Evolutionary conservation across 805 yeast genomes (phyloP), one percentile per base, ranked within the genome.

Genomic region (Hanseniaspora occidentalis): DNA sequence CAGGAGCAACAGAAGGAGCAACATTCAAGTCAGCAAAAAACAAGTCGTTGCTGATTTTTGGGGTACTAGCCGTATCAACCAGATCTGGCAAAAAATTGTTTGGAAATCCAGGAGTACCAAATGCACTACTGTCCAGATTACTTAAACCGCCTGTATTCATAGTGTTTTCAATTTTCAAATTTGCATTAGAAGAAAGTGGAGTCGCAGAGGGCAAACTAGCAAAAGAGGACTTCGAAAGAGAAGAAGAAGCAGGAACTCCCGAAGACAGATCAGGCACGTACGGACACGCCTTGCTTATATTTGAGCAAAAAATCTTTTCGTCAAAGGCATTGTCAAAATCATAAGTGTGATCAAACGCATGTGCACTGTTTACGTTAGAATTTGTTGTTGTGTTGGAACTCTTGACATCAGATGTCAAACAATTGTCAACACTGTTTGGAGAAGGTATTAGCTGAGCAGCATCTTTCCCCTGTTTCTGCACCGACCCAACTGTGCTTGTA

Each of bases 1-100:
- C 33, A 29, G 41, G 21, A 33, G 42, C 34, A 42, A 37, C 33
- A n/a, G 34, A 39, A 7, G 41, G 34, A 20, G 34, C 33, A 26
- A 26, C 34, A 8, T 37, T 37, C 11, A 39, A 18, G 5, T 37
- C 41, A 39, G 34, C 33, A 4, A 34, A 37, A 34, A 34, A 26
- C 6, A 31, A 36, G n/a, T 31, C 19, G 14, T 37, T 37, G 13
- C 31, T 37, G 11, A 31, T 20, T 16, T 14, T n/a, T 13, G 39
- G 21, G 9, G 9, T 22, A 7, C 5, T 21, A 24, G 31, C 24
- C 5, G 9, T 31, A 24, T 35, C 21, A 14, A 35, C 22, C 17
- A 23, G 13, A 16, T 35, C 31, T 5, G 27, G 20, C n/a, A 31
- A 35, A 9, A 23, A 17, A 10, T 36, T 23, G 23, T 19, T 16